Base-by-base conservation (phyloP, 768 basidiomycete species). In the Neoboletus magnificus region DNA sequence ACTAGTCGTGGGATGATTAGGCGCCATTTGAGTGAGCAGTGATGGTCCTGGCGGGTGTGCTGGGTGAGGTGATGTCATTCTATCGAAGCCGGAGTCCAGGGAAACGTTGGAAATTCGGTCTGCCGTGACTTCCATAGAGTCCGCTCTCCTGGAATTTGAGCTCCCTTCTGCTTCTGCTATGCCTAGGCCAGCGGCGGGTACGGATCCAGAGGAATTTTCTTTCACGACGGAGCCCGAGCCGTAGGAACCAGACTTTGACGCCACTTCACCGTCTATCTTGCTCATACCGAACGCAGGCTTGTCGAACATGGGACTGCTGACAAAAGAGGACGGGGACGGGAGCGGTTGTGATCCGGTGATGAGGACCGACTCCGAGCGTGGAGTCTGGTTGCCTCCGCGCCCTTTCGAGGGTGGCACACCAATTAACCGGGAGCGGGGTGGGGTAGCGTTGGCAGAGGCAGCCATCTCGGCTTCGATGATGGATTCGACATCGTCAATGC, bases 371-470 rank as follows among this genome's bases (percentile, higher is more conserved):
- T 97, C 93, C 15, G 81, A 79, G 15, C 94, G 81, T 1, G 96
- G 96, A 0, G 96, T 98, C 73, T 98, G 96, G 70, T 97, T 96
- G 1, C 96, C 96, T 7, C 95, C 93, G 37, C 96, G 81, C 9
- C 95, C 95, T 61, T 93, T 93, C 36, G 87, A 88, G 0, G 91
- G 91, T 0, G 96, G 96, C 0, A 99, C 96, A 45, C 96, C 96
- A 50, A 96, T 87, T 44, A 99, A 80, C 57, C 87, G 87, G 1
- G 84, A 82, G 30, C 68, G 63, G 1, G 73, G 71, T 2, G 74
- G 67, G 29, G 73, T 68, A 2, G 66, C 54, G 32, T 69, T 70
- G 4, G 67, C 66, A 60, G 60, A 74, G 36, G 61, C 76, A 18
- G 83, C 82, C 51, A 94, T 76, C 70, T 97, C 94, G 25, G 90